These are phyloP conservation scores for Aquilaria sinensis DNA, from an alignment of 345 rosid genomes.

Conservation along the genomic window DNA sequence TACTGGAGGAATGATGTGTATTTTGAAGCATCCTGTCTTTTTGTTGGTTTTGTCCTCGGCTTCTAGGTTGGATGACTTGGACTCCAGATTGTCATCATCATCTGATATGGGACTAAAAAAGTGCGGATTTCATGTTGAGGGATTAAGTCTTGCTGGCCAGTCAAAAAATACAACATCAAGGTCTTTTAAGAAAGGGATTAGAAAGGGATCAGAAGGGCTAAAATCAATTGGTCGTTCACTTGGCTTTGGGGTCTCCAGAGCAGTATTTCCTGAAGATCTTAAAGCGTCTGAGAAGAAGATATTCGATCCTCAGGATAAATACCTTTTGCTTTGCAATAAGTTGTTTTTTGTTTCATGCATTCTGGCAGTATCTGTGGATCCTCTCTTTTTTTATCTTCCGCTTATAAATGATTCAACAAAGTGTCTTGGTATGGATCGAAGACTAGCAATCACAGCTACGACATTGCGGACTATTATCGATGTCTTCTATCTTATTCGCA, in stretches of 20 bases:
- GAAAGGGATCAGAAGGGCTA: constrained; percentile 85
- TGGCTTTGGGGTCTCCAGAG: constrained; percentile 83
- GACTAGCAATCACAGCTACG: constrained; percentile 64
- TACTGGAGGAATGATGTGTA: not conserved
- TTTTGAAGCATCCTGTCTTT: constrained; percentile 4
- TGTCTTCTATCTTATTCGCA: constrained; percentile 80
- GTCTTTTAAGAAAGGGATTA: constrained; percentile 74
- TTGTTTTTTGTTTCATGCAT: constrained; percentile 78
- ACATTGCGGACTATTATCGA: constrained; percentile 74
- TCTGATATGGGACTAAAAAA: constrained; percentile 52
- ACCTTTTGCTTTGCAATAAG: constrained; percentile 73
- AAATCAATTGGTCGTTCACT: constrained; percentile 90
- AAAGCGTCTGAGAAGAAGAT: constrained; percentile 79
- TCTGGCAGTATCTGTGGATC: constrained; percentile 82
- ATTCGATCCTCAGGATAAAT: constrained; percentile 91
- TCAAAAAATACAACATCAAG: constrained; percentile 45
- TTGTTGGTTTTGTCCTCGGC: constrained; percentile 9
- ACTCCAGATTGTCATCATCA: constrained; percentile 67
- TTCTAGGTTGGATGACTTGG: constrained; percentile 91
- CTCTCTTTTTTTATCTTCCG: constrained; percentile 89
- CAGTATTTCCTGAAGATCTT: constrained; percentile 96
- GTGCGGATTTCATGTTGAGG: constrained; percentile 70
- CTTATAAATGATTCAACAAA: constrained; percentile 37
- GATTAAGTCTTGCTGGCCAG: constrained; percentile 37
- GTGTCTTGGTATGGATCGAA: constrained; percentile 73